Conservation (phyloP, 164 flowering plant species). For the Nymphaea colorata region DNA sequence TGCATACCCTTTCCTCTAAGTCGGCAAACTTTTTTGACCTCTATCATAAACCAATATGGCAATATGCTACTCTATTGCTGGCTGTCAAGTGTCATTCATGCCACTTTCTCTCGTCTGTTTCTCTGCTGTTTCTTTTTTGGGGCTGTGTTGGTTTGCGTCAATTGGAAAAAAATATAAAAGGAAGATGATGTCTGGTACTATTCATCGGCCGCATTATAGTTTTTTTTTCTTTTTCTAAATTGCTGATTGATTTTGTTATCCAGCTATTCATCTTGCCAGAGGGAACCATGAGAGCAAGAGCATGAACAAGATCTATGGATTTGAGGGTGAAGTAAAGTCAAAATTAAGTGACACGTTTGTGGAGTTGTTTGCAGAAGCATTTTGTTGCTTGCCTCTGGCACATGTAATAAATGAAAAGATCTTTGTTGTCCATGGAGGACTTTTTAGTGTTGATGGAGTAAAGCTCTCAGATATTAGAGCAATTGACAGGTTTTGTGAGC, state of each 20-base stretch:
- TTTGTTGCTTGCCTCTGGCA: slow-evolving; percentile 89
- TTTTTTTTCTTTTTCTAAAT: background rate
- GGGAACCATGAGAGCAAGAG: slow-evolving; percentile 99
- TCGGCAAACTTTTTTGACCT: too few relatives aligned
- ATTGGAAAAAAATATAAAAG: too few relatives aligned
- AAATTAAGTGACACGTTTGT: slow-evolving; percentile 86
- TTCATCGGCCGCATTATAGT: too few relatives aligned
- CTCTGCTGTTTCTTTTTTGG: too few relatives aligned
- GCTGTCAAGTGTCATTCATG: too few relatives aligned
- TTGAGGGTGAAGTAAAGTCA: slow-evolving; percentile 93
- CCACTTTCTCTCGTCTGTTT: too few relatives aligned
- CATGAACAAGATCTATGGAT: slow-evolving; percentile 99
- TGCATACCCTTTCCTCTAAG: too few relatives aligned
- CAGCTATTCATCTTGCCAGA: slow-evolving; percentile 89
- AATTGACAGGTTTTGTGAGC: slow-evolving; percentile 95
- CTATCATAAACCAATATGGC: too few relatives aligned
- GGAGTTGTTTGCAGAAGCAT: slow-evolving; percentile 94
- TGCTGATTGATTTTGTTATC: background rate
- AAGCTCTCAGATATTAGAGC: slow-evolving; percentile 80
- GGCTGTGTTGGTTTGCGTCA: too few relatives aligned
- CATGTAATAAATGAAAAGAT: slow-evolving; percentile 83
- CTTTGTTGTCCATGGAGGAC: slow-evolving; percentile 97
- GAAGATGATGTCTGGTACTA: too few relatives aligned
- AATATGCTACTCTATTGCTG: too few relatives aligned
- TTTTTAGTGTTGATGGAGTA: slow-evolving; percentile 96